Base-by-base conservation (phyloP, 208 protist genomes). In the Crithidia mellificae region DNA sequence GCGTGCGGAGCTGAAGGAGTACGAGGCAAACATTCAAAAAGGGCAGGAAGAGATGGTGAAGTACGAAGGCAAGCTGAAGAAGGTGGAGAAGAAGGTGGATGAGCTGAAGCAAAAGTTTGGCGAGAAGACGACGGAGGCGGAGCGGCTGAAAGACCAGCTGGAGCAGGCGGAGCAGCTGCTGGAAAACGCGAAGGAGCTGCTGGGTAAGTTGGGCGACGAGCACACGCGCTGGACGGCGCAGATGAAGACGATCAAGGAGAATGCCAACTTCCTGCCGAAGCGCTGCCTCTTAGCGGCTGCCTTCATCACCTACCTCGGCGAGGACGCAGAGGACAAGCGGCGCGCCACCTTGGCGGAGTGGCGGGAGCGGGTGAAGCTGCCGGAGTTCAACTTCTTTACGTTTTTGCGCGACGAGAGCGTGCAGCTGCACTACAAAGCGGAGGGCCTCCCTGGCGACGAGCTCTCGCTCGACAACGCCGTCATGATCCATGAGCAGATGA, bases 401-500 rank as follows among this genome's bases (percentile, higher is more conserved):
- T 99, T 99, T 69, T 74, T 99, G 63, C 85, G 90, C 11, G 94
- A 93, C 43, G 97, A 99, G 79, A 97, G 90, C 63, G 90, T 98
- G 70, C 85, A 97, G 70, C 83, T 99, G 49, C 81, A 88, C 56
- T 99, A 98, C 85, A 99, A 98, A 85, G 74, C 87, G 7, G 81
- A 99, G 74, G 98, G 98, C 12, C 82, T 99, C 19, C 96, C 96
- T 1, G 86, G 86, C 19, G 98, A 99, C 74, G 88, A 97, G 49
- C 85, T 99, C 24, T 98, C 96, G 3, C 91, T 98, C 82, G 97
- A 99, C 77, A 99, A 99, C 80, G 98, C 97, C n/a, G 87, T 99
- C 32, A 83, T 98, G 9, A 97, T 99, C 56, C 78, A 97, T 49
- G 84, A 98, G 62, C 83, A 95, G 58, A 81, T 92, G 22, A 71